Conservation (phyloP, 331 rosid species). For the Rhamnella rubrinervis region DNA sequence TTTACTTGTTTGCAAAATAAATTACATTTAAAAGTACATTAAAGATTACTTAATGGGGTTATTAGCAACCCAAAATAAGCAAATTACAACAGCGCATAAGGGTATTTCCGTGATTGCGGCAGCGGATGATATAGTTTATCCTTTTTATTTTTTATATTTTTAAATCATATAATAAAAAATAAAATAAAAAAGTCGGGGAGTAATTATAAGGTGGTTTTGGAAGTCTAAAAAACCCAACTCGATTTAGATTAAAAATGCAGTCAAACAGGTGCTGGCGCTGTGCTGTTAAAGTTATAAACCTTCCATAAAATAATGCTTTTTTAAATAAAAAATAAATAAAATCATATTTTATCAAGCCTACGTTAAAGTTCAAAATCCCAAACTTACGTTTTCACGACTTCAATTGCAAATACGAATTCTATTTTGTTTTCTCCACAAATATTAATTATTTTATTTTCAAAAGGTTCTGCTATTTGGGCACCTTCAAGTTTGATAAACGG, state of each 20-base stretch:
- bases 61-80: too few species aligned
- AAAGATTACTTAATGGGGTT: too few species aligned
- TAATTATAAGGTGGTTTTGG: constrained; percentile 16
- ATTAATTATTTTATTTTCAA: constrained; percentile 21
- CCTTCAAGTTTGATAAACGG: background rate
- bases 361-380: constrained; percentile 26
- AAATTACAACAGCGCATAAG: too few species aligned
- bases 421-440: background rate
- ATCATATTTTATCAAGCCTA: background rate
- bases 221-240: constrained; percentile 5
- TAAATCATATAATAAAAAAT: too few species aligned
- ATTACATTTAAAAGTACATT: too few species aligned
- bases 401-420: constrained; percentile 4
- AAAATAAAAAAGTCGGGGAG: background rate
- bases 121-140: too few species aligned
- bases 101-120: too few species aligned
- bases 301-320: constrained; percentile 28
- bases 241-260: constrained; percentile 23
- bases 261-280: constrained; percentile 36
- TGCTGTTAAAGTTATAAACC: constrained; percentile 36
- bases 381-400: constrained; percentile 35
- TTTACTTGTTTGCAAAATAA: too few species aligned
- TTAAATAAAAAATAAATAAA: background rate
- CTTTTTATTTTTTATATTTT: too few species aligned
- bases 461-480: constrained; percentile 15